Evolutionary conservation across 2,329 filamentous ascomycete genomes (phyloP).

Genomic region (Leptographium galeiforme): DNA sequence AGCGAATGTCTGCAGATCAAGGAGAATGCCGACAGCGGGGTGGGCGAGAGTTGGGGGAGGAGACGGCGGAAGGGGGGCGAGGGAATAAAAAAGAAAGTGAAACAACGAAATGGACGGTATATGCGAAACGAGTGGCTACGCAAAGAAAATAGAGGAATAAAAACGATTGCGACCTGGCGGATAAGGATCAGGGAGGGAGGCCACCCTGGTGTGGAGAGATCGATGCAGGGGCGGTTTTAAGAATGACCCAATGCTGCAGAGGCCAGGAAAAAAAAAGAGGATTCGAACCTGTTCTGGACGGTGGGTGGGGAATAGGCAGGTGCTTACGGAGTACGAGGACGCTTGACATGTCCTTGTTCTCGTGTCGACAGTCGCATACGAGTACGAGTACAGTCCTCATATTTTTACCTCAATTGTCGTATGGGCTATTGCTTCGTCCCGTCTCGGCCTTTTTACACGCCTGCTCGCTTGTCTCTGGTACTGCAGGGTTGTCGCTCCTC

Average conservation of each 20-base stretch:
- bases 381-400: no score
- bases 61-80: not conserved
- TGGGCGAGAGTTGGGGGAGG: not conserved
- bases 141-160: not conserved
- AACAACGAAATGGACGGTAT: conserved; percentile 1
- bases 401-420: no score
- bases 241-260: not conserved
- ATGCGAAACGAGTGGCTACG: not conserved
- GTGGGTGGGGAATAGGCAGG: not conserved
- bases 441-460: no score
- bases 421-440: no score
- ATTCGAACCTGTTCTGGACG: not conserved
- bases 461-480: no score
- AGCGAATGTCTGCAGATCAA: not conserved
- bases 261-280: not conserved
- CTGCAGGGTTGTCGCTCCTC: no score
- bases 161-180: not conserved
- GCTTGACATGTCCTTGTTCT: no score
- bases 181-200: not conserved
- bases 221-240: conserved; percentile 1
- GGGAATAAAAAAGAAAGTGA: not conserved
- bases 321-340: no score
- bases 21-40: not conserved
- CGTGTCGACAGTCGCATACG: no score
- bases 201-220: conserved; percentile 1